A percentile compares a stretch with the other conserved stretches of the same genome.
phyloP scores from a whole-genome alignment of 2,329 filamentous ascomycete genomes.

The Fusarium sp. region DNA sequence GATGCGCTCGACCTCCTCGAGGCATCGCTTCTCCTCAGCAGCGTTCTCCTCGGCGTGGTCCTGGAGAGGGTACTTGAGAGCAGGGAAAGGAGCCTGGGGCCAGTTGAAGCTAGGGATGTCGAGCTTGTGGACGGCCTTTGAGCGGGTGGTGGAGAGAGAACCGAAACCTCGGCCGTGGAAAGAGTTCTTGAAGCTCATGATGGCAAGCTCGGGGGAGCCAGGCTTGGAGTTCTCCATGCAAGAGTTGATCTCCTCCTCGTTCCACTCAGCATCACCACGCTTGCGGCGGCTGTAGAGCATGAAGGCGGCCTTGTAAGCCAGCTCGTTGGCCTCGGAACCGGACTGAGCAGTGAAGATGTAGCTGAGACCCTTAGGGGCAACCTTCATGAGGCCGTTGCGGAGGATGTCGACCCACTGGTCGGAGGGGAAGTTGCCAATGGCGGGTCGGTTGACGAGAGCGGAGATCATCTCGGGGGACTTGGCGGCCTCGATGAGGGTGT shows the following conservation, averaged over 20 bases:
- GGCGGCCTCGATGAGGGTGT: constrained; percentile 72
- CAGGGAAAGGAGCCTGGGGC: constrained; percentile 86
- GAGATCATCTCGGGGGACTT: constrained; percentile 77
- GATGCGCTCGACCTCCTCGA: constrained; percentile 78
- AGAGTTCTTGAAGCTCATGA: constrained; percentile 80
- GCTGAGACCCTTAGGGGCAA: constrained; percentile 78
- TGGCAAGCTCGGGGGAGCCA: constrained; percentile 79
- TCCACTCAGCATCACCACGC: constrained; percentile 79
- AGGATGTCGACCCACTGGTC: constrained; percentile 80
- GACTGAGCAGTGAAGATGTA: constrained; percentile 85
- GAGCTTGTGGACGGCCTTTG: constrained; percentile 86
- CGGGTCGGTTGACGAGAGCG: constrained; percentile 81
- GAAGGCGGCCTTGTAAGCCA: constrained; percentile 87
- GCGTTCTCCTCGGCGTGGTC: constrained; percentile 76
- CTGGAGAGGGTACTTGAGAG: constrained; percentile 80
- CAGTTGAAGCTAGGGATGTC: constrained; percentile 91
- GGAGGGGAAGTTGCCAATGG: constrained; percentile 83
- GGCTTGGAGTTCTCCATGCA: constrained; percentile 79
- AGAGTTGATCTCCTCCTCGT: constrained; percentile 73
- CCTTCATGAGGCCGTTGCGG: constrained; percentile 75
- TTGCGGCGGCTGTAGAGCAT: constrained; percentile 81
- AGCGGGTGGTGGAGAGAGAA: constrained; percentile 80
- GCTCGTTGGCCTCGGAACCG: constrained; percentile 86
- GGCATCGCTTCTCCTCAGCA: constrained; percentile 76
- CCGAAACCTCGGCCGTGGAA: constrained; percentile 88